Conservation (phyloP, 1,284 basidiomycete genomes). For the Puccinia coronata region DNA sequence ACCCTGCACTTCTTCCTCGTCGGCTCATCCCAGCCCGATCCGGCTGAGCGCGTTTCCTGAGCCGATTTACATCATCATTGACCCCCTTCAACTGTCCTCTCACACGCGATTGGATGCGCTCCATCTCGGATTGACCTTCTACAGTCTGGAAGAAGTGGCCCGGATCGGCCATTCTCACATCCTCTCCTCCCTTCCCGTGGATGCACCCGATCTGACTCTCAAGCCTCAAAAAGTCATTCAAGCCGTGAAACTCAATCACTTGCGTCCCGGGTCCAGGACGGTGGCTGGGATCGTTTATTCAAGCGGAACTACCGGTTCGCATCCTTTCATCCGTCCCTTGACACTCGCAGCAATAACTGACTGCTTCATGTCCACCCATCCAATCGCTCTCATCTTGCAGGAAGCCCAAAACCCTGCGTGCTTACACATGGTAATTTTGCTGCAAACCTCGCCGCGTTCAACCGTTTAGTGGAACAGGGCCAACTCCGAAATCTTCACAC, state of each 20-base stretch:
- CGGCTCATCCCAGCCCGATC: not conserved
- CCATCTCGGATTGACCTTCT: conserved; percentile 22
- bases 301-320: conserved; percentile 41
- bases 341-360: not conserved
- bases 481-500: conserved; percentile 12
- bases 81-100: conserved; percentile 11
- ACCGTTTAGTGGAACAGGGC: conserved; percentile 16
- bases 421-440: conserved; percentile 40
- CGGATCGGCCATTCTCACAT: not conserved
- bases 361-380: not conserved
- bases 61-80: conserved; percentile 35
- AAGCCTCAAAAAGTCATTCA: not conserved
- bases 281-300: conserved; percentile 36
- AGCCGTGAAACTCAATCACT: conserved; percentile 10
- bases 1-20: not conserved
- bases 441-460: conserved; percentile 35
- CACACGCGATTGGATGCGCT: not conserved
- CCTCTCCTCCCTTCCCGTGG: not conserved
- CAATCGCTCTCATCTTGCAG: not conserved
- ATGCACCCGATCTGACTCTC: conserved; percentile 6
- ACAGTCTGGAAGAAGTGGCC: conserved; percentile 36
- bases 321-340: not conserved
- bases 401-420: conserved; percentile 25
- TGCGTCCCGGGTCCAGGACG: not conserved
- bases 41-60: not conserved